phyloP scores from a whole-genome alignment of 2,329 filamentous ascomycete species.

The Trichoderma atrobrunneum region DNA sequence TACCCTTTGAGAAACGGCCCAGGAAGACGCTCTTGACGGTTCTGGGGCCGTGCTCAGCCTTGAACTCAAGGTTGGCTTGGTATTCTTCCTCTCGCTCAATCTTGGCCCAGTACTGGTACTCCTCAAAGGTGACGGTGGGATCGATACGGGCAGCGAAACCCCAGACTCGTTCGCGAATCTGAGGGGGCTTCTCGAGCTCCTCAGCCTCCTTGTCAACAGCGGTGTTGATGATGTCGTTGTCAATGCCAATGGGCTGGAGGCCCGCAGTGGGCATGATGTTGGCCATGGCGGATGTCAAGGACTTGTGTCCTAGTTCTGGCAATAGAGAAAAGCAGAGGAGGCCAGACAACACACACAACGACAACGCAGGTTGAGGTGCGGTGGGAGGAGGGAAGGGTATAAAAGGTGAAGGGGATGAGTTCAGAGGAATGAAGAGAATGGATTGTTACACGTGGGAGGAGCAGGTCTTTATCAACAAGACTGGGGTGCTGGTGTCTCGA shows the following conservation, averaged over 20 bases:
- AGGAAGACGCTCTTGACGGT: neutral
- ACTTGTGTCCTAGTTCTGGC: neutral
- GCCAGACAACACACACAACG: neutral
- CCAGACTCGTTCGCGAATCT: constrained; percentile 13
- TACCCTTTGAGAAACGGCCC: constrained; percentile 11
- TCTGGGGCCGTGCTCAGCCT: constrained; percentile 1
- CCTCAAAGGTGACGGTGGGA: constrained; percentile 11
- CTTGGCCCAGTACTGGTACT: constrained; percentile 15
- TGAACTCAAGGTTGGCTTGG: constrained; percentile 8
- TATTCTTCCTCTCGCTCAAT: constrained; percentile 15
- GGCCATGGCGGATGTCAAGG: neutral
- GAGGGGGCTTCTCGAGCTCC: constrained; percentile 12
- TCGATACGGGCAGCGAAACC: constrained; percentile 12
- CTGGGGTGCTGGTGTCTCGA: constrained; percentile 5
- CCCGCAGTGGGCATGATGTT: neutral
- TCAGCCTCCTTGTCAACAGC: constrained; percentile 4
- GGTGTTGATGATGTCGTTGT: neutral
- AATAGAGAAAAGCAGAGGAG: neutral
- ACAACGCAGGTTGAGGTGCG: neutral
- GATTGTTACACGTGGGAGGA: constrained; percentile 12
- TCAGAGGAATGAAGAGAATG: neutral
- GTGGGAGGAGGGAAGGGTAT: neutral
- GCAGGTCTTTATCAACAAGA: constrained; percentile 15
- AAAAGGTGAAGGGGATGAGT: neutral
- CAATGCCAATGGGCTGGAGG: constrained; percentile 2